Percentiles rank a stretch among this genome's conserved stretches.
Evolutionary conservation across 2,329 filamentous ascomycete genomes (phyloP).

Genomic region (Microsporum canis): DNA sequence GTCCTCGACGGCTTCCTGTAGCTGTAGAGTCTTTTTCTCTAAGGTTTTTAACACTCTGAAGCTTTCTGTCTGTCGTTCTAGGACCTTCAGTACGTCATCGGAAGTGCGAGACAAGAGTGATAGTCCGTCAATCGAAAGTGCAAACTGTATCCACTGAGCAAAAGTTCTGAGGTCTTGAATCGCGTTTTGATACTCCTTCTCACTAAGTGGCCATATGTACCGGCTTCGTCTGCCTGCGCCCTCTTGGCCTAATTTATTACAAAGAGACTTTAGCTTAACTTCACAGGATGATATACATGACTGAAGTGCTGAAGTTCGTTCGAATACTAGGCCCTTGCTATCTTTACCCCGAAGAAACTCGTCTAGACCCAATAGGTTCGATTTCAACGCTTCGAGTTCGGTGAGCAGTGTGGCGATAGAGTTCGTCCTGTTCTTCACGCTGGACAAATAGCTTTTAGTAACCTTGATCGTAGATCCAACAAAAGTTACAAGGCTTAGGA

Average conservation of each 20-base stretch:
- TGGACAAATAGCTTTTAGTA: neutral
- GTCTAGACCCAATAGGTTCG: neutral
- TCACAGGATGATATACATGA: neutral
- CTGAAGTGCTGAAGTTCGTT: neutral
- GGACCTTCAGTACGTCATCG: neutral
- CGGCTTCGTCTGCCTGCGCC: neutral
- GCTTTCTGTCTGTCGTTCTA: neutral
- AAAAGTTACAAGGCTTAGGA: neutral
- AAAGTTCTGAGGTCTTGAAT: neutral
- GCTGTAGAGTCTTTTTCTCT: neutral
- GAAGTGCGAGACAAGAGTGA: conserved; percentile 1
- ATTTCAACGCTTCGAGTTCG: neutral
- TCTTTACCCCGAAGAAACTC: neutral
- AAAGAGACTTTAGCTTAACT: neutral
- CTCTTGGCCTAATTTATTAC: neutral
- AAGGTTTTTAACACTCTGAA: neutral
- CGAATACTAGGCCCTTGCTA: neutral
- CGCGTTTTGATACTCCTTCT: neutral
- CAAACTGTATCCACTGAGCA: conserved; percentile 1
- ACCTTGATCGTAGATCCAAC: neutral
- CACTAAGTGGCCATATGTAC: neutral
- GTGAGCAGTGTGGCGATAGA: neutral
- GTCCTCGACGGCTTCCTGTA: neutral
- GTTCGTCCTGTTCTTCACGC: neutral
- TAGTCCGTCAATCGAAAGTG: neutral